A percentile compares a stretch with the other conserved stretches of the same genome.
Evolutionary conservation across 805 yeast species (phyloP).

Genomic region (Metschnikowia henanensis): DNA sequence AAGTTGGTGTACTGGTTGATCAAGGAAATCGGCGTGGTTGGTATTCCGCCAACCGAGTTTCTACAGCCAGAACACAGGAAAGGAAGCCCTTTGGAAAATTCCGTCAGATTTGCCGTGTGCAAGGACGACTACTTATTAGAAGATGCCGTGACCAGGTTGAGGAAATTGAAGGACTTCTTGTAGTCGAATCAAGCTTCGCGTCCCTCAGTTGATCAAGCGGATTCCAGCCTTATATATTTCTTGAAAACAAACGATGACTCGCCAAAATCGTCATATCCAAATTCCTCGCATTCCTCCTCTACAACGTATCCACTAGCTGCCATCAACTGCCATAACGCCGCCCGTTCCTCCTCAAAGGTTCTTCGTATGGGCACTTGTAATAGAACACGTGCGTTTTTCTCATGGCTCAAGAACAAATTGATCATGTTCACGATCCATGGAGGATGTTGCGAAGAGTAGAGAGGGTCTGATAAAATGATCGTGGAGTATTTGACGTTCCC

Average conservation of each 20-base stretch:
- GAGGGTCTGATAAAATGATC: slow-evolving; percentile 81
- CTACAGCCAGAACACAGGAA: slow-evolving; percentile 58
- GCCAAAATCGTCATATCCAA: slow-evolving; percentile 89
- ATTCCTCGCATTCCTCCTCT: slow-evolving; percentile 43
- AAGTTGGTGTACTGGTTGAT: slow-evolving; percentile 90
- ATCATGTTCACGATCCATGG: slow-evolving; percentile 65
- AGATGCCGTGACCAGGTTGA: slow-evolving; percentile 78
- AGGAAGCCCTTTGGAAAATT: slow-evolving; percentile 75
- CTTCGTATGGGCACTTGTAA: slow-evolving; percentile 77
- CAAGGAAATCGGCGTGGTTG: slow-evolving; percentile 89
- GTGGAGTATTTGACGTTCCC: slow-evolving; percentile 47
- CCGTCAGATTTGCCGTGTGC: slow-evolving; percentile 93
- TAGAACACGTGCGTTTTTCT: slow-evolving; percentile 46
- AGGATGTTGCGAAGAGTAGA: slow-evolving; percentile 84
- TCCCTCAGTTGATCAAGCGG: background rate
- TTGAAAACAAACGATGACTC: slow-evolving; percentile 57
- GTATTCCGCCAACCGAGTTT: slow-evolving; percentile 98
- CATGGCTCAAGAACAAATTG: slow-evolving; percentile 38
- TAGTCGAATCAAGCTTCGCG: slow-evolving; percentile 11
- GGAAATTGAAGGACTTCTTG: slow-evolving; percentile 63
- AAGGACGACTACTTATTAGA: slow-evolving; percentile 81
- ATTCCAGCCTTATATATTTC: slow-evolving; percentile 13
- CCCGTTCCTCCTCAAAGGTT: slow-evolving; percentile 65
- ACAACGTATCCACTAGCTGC: slow-evolving; percentile 33
- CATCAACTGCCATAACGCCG: slow-evolving; percentile 56